Base-by-base conservation (phyloP, 495 filamentous ascomycete species). In the Penicillium atrosanguineum region DNA sequence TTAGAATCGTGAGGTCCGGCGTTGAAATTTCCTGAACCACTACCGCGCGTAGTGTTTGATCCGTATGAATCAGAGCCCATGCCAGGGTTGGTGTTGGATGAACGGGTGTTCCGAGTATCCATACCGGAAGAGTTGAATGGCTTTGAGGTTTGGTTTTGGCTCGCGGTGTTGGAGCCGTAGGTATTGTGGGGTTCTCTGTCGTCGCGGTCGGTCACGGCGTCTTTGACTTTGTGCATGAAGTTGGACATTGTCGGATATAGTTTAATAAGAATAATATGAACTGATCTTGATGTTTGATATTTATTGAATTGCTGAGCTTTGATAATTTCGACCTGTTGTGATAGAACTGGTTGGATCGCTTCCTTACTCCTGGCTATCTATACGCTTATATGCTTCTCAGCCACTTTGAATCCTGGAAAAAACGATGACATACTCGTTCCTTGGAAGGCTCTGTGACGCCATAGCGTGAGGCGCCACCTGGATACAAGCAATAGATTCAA, bases 211-310 rank as follows among this genome's bases (percentile, higher is more conserved):
- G 77, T 62, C 56, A 88, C 53, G 56, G 78, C 81, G 6, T 87
- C 80, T 71, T 87, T 87, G 71, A 85, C 77, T 64, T 87, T 88
- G 76, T 88, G 78, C 64, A 86, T 67, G 58, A 87, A 72, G 53
- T 72, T 67, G 37, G 83, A 85, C 83, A 86, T 86, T 54, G 56
- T 83, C n/a, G 68, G 2, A 14, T 34, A 12, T 11, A 14, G 7
- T 31, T 31, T 9, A 8, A 12, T 31, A 3, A 6, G 19, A 14
- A 41, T 25, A 6, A 19, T 23, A 21, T 4, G 9, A 4, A 12
- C 3, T 23, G 23, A 12, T 21, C 3, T 42, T 37, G 14, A 7
- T 1, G 0, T 18, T 25, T 19, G 20, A 18, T 8, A 25, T 34
- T 15, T 14, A 4, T 3, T 34, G 12, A 8, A 34, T 14, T 34